These are phyloP conservation scores for Dillenia turbinata DNA, from an alignment of 164 flowering plant genomes.

Conservation along the genomic window DNA sequence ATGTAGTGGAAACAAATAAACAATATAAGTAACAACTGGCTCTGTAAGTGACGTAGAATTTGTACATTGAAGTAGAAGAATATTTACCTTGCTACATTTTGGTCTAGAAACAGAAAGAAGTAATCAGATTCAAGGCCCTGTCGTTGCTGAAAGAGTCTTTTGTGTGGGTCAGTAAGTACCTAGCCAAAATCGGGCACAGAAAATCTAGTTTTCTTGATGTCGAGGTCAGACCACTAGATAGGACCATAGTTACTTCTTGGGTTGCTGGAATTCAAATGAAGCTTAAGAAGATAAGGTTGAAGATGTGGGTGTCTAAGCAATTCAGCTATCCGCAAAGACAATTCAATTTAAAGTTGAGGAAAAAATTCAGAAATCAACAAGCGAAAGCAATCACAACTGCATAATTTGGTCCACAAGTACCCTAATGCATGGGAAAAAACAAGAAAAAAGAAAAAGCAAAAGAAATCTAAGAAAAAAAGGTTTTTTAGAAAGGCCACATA, in stretches of 20 bases:
- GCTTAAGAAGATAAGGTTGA: constrained; percentile 62
- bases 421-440: neutral
- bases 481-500: no score
- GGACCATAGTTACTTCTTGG: constrained; percentile 56
- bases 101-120: no score
- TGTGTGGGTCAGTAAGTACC: constrained; percentile 26
- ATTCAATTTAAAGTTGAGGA: neutral
- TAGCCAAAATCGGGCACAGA: constrained; percentile 36
- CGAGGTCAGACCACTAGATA: no score
- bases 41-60: neutral
- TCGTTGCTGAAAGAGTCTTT: constrained; percentile 57
- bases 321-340: constrained; percentile 70
- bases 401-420: no score
- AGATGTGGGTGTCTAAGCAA: constrained; percentile 81
- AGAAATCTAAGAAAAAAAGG: neutral
- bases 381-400: no score
- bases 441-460: no score
- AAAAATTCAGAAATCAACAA: neutral
- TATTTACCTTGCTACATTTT: constrained; percentile 66
- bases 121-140: constrained; percentile 63
- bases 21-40: no score
- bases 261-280: constrained; percentile 57
- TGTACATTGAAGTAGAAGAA: neutral
- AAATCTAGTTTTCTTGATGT: constrained; percentile 52
- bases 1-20: no score